These are phyloP conservation scores for Neofusicoccum umdonicola DNA, from an alignment of 2,329 filamentous ascomycete genomes.

Conservation along the genomic window DNA sequence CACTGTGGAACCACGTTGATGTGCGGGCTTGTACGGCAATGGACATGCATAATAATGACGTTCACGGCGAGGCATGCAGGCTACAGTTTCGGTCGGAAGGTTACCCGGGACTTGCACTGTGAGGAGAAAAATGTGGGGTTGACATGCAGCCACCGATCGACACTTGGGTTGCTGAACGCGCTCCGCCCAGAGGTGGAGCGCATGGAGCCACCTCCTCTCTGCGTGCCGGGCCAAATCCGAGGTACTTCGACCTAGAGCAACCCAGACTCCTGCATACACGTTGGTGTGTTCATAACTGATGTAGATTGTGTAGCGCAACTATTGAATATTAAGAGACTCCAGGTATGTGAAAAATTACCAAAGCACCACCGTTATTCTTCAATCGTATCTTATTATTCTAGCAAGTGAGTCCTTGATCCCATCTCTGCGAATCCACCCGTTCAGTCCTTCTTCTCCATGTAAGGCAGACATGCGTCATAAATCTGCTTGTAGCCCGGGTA, in stretches of 20 bases:
- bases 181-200: neutral
- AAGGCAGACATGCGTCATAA: slow-evolving; percentile 19
- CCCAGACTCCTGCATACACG: too few species aligned
- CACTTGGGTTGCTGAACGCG: neutral
- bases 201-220: too few species aligned
- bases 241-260: too few species aligned
- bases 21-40: too few species aligned
- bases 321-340: too few species aligned
- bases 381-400: too few species aligned
- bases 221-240: too few species aligned
- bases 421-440: slow-evolving; percentile 10
- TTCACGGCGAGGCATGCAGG: neutral
- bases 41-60: neutral
- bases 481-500: slow-evolving; percentile 16
- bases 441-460: slow-evolving; percentile 19
- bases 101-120: neutral
- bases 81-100: neutral
- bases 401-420: too few species aligned
- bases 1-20: too few species aligned
- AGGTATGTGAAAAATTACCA: too few species aligned
- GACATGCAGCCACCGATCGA: neutral
- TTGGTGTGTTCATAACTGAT: neutral
- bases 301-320: too few species aligned
- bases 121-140: neutral
- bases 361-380: too few species aligned